These are phyloP conservation scores for Bipolaris bicolor DNA, from an alignment of 2,329 filamentous ascomycete genomes.

Conservation along the genomic window DNA sequence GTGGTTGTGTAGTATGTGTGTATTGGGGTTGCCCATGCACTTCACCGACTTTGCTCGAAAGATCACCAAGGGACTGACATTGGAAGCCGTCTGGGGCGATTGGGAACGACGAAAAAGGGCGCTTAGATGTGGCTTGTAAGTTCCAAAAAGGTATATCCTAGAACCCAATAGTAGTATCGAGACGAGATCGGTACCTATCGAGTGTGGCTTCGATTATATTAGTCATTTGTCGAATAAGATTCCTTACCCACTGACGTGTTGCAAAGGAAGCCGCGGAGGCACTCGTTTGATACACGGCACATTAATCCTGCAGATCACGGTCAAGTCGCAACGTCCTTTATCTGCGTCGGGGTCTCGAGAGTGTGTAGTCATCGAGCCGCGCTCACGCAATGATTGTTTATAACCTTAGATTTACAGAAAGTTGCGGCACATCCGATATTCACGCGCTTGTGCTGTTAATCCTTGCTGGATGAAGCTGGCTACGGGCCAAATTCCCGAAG, in stretches of 20 bases:
- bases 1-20: constrained; percentile 2
- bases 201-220: constrained; percentile 11
- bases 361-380: not conserved
- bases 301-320: constrained; percentile 1
- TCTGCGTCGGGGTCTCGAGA: not conserved
- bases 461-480: constrained; percentile 9
- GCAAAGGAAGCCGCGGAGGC: constrained; percentile 3
- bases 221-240: constrained; percentile 11
- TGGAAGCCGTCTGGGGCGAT: constrained; percentile 1
- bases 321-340: constrained; percentile 6
- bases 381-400: constrained; percentile 5
- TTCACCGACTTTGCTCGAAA: not conserved
- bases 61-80: constrained; percentile 6
- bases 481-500: constrained; percentile 12
- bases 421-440: constrained; percentile 5
- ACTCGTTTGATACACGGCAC: constrained; percentile 8
- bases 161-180: constrained; percentile 1
- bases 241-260: constrained; percentile 4
- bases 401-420: not conserved
- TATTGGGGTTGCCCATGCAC: not conserved
- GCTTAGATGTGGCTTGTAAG: constrained; percentile 2
- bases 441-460: constrained; percentile 8
- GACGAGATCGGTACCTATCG: not conserved
- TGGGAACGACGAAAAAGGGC: not conserved
- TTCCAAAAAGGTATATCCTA: constrained; percentile 5